Evolutionary conservation across 2,329 filamentous ascomycete genomes (phyloP), one percentile per base, ranked within the genome.

Genomic region (Diaporthe sp.): DNA sequence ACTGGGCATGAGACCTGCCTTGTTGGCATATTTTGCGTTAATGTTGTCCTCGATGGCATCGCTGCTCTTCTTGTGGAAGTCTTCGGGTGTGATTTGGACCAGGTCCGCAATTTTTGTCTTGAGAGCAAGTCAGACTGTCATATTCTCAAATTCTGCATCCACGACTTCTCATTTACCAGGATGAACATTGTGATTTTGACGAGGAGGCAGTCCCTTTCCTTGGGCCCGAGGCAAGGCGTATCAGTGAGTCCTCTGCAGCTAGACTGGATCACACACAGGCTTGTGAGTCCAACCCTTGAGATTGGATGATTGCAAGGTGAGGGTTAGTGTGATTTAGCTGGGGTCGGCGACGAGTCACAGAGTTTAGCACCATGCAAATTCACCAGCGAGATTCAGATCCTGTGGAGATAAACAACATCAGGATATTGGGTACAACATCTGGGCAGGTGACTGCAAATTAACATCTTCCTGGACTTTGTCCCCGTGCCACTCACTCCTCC

Each of bases 1-100:
- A 34, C 4, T 13, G 28, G 15, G 28, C 12, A 31, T 19, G 9
- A 42, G 58, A 25, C 77, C 67, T 72, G 95, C 93, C 85, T 96
- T 97, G 86, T 99, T 98, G 76, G 96, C 92, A 84, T 98, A 99
- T 86, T 99, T 99, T 78, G 92, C 90, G 83, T 99, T 98, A 86
- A 99, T 97, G 81, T 97, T 97, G 86, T 99, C 96, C 85, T 98
- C 76, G 78, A 99, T 95, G 1, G 95, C 95, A 77, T 95, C 90
- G 44, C 92, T 90, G 81, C 94, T 97, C 76, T 92, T 89, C 84
- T 97, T 97, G 77, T 92, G 90, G 82, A 98, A 98, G 82, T 98
- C 94, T 81, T 95, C 91, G 1, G 97, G 97, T 44, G 91, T 90
- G 85, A 99, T 97, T 85, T 98, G 95, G 79, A 99, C 95, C 79